These are phyloP conservation scores for Calonectria naviculata DNA, from an alignment of 2,329 filamentous ascomycete species.

Conservation along the genomic window DNA sequence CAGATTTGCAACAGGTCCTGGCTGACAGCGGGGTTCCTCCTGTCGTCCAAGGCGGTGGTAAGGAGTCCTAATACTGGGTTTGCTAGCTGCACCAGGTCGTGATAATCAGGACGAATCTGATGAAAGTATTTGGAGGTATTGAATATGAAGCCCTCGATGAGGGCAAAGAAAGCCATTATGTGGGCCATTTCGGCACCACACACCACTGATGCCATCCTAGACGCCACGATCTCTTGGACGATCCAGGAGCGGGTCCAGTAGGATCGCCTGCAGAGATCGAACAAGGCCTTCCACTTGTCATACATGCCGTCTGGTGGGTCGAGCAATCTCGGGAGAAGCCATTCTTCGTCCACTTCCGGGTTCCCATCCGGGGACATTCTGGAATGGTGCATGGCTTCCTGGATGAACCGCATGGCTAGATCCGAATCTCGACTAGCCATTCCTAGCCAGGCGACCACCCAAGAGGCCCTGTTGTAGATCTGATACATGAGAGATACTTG, in stretches of 20 bases:
- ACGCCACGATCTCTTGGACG: background rate
- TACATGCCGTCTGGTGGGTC: background rate
- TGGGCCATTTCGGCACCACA: background rate
- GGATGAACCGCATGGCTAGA: background rate
- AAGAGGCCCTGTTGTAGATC: background rate
- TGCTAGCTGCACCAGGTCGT: background rate
- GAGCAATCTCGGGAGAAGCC: background rate
- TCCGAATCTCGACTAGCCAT: background rate
- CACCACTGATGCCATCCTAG: background rate
- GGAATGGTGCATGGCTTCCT: background rate
- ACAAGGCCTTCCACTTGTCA: background rate
- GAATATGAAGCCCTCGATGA: background rate
- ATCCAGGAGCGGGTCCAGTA: constrained; percentile 3
- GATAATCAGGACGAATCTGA: background rate
- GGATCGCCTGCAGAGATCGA: background rate
- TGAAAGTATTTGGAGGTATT: background rate
- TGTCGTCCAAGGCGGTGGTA: background rate
- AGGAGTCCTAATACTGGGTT: background rate
- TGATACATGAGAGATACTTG: background rate
- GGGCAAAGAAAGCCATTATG: background rate
- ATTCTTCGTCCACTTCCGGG: background rate
- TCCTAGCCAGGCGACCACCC: background rate
- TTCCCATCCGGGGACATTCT: background rate
- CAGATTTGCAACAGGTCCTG: background rate
- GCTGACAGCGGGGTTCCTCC: background rate